Evolutionary conservation across 192 early-diverging fungal species (phyloP).

Genomic region (Phlyctochytrium arcticum): DNA sequence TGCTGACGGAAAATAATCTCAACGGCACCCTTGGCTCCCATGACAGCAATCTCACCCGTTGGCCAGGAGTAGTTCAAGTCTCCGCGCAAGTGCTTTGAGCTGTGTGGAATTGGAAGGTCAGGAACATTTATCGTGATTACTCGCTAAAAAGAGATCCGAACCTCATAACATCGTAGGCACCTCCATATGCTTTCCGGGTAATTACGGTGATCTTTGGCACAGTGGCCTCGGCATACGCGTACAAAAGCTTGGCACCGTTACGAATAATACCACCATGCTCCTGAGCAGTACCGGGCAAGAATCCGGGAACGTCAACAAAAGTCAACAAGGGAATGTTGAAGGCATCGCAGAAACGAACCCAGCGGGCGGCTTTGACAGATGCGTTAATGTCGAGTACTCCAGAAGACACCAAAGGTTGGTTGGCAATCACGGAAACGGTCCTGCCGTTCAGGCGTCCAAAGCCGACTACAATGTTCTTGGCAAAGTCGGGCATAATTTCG

Average conservation of each 20-base stretch:
- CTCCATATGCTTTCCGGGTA: constrained; percentile 94
- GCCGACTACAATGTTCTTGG: constrained; percentile 88
- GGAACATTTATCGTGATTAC: no score
- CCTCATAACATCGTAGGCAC: constrained; percentile 98
- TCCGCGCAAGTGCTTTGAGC: constrained; percentile 90
- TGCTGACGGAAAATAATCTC: constrained; percentile 86
- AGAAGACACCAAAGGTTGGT: constrained; percentile 93
- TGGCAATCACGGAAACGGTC: constrained; percentile 86
- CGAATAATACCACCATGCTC: constrained; percentile 96
- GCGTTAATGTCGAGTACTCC: constrained; percentile 94
- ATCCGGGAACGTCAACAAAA: constrained; percentile 95
- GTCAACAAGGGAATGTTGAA: constrained; percentile 94
- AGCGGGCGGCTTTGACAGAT: constrained; percentile 92
- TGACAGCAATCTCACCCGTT: constrained; percentile 96
- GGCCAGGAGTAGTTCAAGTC: constrained; percentile 93
- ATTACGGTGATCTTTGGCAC: constrained; percentile 96
- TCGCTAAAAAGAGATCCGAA: constrained; percentile 3
- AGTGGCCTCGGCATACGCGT: constrained; percentile 95
- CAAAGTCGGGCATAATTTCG: constrained; percentile 89
- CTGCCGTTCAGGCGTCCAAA: constrained; percentile 82
- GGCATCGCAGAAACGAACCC: constrained; percentile 94
- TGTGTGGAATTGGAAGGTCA: no score
- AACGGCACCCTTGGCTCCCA: constrained; percentile 96
- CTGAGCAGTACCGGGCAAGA: constrained; percentile 89
- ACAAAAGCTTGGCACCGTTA: constrained; percentile 93